A percentile compares a stretch with the other conserved stretches of the same genome.
Evolutionary conservation across 2,329 filamentous ascomycete genomes (phyloP).

Genomic region (Trichoderma gracile): DNA sequence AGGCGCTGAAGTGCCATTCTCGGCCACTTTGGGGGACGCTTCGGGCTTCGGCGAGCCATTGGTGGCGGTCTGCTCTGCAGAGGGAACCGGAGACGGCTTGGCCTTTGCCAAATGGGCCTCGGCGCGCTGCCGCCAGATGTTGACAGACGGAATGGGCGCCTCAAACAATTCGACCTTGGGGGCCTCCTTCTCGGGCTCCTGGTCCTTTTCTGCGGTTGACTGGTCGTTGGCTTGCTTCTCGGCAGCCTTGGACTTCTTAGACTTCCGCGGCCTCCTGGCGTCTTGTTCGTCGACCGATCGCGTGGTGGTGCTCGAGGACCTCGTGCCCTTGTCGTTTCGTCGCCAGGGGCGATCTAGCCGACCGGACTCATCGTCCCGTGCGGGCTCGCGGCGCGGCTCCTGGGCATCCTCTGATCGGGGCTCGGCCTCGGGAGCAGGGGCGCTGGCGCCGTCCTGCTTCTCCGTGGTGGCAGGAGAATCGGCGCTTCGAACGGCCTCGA

Average conservation of each 20-base stretch:
- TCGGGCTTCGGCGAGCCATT: constrained; percentile 48
- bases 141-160: constrained; percentile 79
- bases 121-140: constrained; percentile 81
- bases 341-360: constrained; percentile 46
- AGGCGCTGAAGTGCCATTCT: constrained; percentile 29
- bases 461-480: constrained; percentile 34
- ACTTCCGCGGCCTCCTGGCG: constrained; percentile 51
- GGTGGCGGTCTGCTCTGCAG: constrained; percentile 43
- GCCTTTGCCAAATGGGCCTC: constrained; percentile 62
- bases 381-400: constrained; percentile 38
- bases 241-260: constrained; percentile 59
- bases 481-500: constrained; percentile 31
- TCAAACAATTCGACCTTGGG: constrained; percentile 70
- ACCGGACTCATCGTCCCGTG: constrained; percentile 43
- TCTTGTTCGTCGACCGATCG: constrained; percentile 65
- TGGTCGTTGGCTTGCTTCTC: constrained; percentile 51
- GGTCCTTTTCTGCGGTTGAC: constrained; percentile 59
- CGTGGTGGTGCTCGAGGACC: constrained; percentile 62
- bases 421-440: constrained; percentile 43
- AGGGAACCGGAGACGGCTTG: constrained; percentile 38
- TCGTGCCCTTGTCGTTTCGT: constrained; percentile 51
- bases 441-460: constrained; percentile 40
- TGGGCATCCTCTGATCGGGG: constrained; percentile 39
- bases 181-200: constrained; percentile 45
- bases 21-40: constrained; percentile 33